Evolutionary conservation across 2,329 filamentous ascomycete genomes (phyloP).

Genomic region (Setomelanomma holmii): DNA sequence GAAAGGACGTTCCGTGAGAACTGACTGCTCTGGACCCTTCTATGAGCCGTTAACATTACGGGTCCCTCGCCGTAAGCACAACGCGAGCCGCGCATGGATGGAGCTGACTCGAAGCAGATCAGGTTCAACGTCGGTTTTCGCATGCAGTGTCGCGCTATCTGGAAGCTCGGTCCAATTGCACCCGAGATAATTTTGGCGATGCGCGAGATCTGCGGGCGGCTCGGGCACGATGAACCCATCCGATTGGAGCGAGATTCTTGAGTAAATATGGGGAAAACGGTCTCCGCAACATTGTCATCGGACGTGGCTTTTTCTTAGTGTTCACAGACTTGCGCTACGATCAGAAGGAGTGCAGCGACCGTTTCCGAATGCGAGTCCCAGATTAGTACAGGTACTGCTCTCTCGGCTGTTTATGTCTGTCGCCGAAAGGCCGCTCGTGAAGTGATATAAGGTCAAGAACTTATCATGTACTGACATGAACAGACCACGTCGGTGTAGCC

Average conservation of each 20-base stretch:
- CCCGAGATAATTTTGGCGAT: neutral
- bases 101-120: neutral
- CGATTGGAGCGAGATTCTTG: neutral
- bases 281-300: neutral
- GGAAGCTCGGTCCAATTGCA: neutral
- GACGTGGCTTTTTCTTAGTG: too few relatives aligned
- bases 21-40: too few relatives aligned
- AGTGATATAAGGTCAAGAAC: too few relatives aligned
- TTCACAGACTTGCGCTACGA: neutral
- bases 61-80: too few relatives aligned
- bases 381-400: neutral
- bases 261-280: neutral
- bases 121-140: neutral
- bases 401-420: neutral
- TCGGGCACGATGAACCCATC: neutral
- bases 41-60: too few relatives aligned
- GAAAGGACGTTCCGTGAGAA: too few relatives aligned
- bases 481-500: too few relatives aligned
- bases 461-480: too few relatives aligned
- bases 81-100: neutral
- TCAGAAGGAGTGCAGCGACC: neutral
- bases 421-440: too few relatives aligned
- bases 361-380: neutral
- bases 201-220: neutral
- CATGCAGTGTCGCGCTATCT: neutral